Conservation (phyloP, 371 early-diverging fungal species). For the Enteropsectra breve region DNA sequence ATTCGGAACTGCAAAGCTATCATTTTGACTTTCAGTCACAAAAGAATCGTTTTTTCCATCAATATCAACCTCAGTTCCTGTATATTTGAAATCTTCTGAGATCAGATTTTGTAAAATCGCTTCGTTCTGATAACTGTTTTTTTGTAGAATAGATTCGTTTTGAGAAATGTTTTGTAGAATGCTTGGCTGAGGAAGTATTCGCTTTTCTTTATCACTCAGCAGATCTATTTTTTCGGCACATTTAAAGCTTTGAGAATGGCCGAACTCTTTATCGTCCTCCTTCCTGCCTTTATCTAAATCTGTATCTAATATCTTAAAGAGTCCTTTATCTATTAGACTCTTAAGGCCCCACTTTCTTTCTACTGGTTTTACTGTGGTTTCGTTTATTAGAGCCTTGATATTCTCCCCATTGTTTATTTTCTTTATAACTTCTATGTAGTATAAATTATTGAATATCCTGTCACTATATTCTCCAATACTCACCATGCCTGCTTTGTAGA, state of each 20-base stretch:
- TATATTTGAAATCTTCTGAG: too few species aligned
- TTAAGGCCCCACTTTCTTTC: slow-evolving; percentile 14
- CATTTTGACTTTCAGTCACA: neutral
- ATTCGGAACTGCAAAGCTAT: neutral
- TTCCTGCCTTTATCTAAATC: slow-evolving; percentile 2
- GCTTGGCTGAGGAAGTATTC: too few species aligned
- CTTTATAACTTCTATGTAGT: slow-evolving; percentile 3
- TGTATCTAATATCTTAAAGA: slow-evolving; percentile 38
- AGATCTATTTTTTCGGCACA: too few species aligned
- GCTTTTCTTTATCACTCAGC: too few species aligned
- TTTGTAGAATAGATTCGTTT: too few species aligned
- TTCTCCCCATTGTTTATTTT: neutral
- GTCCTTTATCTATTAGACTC: slow-evolving; percentile 37
- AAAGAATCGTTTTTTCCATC: neutral
- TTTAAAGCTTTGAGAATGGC: too few species aligned
- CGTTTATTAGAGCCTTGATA: neutral
- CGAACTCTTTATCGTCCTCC: too few species aligned
- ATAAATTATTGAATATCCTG: neutral
- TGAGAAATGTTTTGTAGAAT: too few species aligned
- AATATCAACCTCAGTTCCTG: neutral
- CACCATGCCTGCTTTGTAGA: neutral
- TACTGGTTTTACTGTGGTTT: neutral
- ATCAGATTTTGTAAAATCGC: too few species aligned
- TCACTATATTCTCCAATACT: neutral
- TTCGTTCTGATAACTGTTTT: too few species aligned